Evolutionary conservation across 257 asterid genomes (phyloP).

Genomic region (Schizonepeta tenuifolia): DNA sequence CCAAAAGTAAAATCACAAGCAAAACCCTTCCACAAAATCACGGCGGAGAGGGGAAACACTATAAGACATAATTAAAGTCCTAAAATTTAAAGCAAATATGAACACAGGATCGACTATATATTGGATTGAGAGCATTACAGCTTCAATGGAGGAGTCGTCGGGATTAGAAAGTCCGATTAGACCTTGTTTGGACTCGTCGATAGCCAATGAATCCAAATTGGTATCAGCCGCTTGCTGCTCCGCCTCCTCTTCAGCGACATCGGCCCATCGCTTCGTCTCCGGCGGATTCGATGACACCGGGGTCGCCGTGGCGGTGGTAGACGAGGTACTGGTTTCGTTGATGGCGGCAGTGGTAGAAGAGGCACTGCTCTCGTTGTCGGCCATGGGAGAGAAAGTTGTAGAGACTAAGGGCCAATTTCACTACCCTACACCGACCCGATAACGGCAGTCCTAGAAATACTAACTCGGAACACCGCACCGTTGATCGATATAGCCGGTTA

Average conservation of each 20-base stretch:
- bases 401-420: too few relatives aligned
- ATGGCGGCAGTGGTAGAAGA: conserved; percentile 13
- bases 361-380: conserved; percentile 33
- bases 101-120: conserved; percentile 25
- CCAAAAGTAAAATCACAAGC: neutral
- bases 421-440: too few relatives aligned
- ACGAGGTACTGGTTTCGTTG: conserved; percentile 9
- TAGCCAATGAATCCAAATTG: conserved; percentile 33
- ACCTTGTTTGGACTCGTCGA: conserved; percentile 43
- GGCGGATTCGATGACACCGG: conserved; percentile 29
- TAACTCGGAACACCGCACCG: too few relatives aligned
- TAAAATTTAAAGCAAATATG: neutral
- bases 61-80: neutral
- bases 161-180: conserved; percentile 50
- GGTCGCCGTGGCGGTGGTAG: neutral
- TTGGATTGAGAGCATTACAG: conserved; percentile 42
- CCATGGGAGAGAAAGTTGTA: conserved; percentile 32
- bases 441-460: too few relatives aligned
- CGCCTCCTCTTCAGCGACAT: conserved; percentile 49
- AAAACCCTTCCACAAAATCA: neutral
- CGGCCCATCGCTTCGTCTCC: conserved; percentile 63
- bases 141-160: conserved; percentile 56
- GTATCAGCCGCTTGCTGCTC: neutral
- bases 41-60: conserved; percentile 3
- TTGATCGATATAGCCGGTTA: too few relatives aligned